Evolutionary conservation across 2,329 filamentous ascomycete genomes (phyloP), one percentile per base, ranked within the genome.

Genomic region (Beauveria sp.): DNA sequence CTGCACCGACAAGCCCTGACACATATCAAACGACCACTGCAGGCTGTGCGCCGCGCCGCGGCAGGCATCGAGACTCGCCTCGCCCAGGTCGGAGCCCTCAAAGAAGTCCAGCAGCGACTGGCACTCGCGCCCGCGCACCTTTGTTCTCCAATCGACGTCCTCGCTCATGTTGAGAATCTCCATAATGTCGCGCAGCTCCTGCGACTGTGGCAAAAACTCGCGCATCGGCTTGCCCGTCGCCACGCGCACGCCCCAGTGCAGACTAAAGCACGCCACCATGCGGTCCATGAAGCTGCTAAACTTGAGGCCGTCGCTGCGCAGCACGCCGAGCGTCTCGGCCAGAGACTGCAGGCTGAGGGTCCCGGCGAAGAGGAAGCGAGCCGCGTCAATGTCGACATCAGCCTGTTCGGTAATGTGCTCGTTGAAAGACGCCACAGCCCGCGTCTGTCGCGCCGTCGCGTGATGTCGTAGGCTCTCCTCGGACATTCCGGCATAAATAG

Each of bases 201-300:
- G 71, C 0, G 75, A 74, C 7, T 72, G 66, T 18, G 72, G 68
- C 7, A 80, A 67, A 28, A 70, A 62, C 9, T 72, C 64, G 69
- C 74, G 77, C 7, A 70, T 69, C 1, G 72, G 67, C 1, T 69
- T 63, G 49, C 52, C 45, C 18, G 76, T 71, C 40, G 78, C 71
- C 46, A 70, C 68, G 18, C 73, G 72, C 18, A 80, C 73, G 26
- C 79, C 78, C 5, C 75, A 73, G 64, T 79, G 77, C 16, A 81
- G 69, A 50, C 70, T 69, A 18, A 78, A 66, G 55, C 76, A 78
- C n/a, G 74, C 71, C 20, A 76, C 67, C 60, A 78, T 78, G 12
- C 73, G 69, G 43, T 74, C 72, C 12, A 80, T 69, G 45, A 78
- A 76, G 43, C 65, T 63, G 40, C 75, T 70, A 43, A 81, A 78